Evolutionary conservation across 331 rosid species (phyloP), one percentile per base, ranked within the genome.

Genomic region (Telfairia occidentalis): DNA sequence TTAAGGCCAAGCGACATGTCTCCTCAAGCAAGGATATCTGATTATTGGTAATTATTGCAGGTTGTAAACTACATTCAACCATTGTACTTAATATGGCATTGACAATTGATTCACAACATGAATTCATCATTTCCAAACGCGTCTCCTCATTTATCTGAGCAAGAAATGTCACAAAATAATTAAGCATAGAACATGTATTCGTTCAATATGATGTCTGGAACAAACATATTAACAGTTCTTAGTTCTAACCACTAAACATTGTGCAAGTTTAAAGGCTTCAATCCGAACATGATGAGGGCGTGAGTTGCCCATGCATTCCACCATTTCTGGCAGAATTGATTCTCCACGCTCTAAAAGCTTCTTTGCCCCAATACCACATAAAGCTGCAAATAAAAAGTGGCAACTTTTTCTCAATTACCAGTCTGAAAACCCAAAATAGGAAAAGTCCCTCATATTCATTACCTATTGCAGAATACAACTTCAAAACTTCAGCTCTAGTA

Each of bases 391-490:
- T 18, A 79, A 54, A 38, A 80, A 81, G 70, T 15, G 64, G 30
- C 38, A 40, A 38, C 3, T 66, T 23, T 43, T 32, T 76, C 76
- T 63, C 73, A 46, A 59, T 79, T 23, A 78, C 34, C 67, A 50
- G 45, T 57, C 40, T 24, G 52, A 77, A 73, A 60, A 74, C 43
- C 34, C 66, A 82, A 46, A 45, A 42, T 48, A 53, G 58, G 50
- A 63, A 71, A 59, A 85, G 23, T 37, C 40, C 63, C 10, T 3
- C 3, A 18, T 16, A 73, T 78, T 76, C 75, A 60, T 80, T 91
- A 94, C 98, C 97, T 89, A 91, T 70, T 71, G 97, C 83, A 38
- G 91, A 84, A 87, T 83, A 89, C 82, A 94, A 75, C 88, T 86
- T 89, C 90, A 89, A 80, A 81, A 89, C 83, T 74, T 79, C 84